Percentiles rank a stretch among this genome's conserved stretches.
These are phyloP conservation scores for Ceratocystis papillata DNA, from an alignment of 2,329 filamentous ascomycete genomes.

Conservation along the genomic window DNA sequence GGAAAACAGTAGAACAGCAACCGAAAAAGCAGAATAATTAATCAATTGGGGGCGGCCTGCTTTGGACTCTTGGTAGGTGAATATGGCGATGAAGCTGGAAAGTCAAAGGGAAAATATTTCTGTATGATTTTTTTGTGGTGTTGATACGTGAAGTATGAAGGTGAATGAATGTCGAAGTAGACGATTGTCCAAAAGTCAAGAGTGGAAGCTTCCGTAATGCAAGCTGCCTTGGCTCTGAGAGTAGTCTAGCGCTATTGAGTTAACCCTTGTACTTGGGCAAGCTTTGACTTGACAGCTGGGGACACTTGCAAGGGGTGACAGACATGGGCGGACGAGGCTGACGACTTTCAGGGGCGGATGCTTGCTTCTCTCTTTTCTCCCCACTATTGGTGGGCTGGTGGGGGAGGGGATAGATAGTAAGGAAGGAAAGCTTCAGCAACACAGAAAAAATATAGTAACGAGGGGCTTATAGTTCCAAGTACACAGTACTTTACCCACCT, in stretches of 20 bases:
- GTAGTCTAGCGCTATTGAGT: not conserved
- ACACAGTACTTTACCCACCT: not conserved
- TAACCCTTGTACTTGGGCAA: not conserved
- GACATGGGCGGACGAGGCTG: not conserved
- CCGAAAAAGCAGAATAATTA: not conserved
- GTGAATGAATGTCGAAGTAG: not conserved
- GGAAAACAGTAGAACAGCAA: not conserved
- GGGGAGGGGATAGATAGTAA: not conserved
- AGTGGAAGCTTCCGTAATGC: slow-evolving; percentile 22
- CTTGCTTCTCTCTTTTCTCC: not conserved
- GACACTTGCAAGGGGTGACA: not conserved
- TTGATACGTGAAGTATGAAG: not conserved
- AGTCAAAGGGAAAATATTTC: not conserved
- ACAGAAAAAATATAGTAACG: not conserved
- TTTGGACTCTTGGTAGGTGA: not conserved
- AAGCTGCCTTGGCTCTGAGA: slow-evolving; percentile 20
- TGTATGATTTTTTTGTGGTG: not conserved
- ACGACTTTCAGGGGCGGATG: not conserved
- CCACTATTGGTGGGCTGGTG: not conserved
- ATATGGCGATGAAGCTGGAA: not conserved
- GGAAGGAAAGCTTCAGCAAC: not conserved
- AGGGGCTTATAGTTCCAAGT: not conserved
- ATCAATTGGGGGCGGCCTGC: slow-evolving; percentile 6
- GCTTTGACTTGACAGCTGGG: not conserved
- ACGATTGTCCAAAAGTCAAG: slow-evolving; percentile 1